Base-by-base conservation (phyloP, 805 yeast species). In the Candida tibetensis region DNA sequence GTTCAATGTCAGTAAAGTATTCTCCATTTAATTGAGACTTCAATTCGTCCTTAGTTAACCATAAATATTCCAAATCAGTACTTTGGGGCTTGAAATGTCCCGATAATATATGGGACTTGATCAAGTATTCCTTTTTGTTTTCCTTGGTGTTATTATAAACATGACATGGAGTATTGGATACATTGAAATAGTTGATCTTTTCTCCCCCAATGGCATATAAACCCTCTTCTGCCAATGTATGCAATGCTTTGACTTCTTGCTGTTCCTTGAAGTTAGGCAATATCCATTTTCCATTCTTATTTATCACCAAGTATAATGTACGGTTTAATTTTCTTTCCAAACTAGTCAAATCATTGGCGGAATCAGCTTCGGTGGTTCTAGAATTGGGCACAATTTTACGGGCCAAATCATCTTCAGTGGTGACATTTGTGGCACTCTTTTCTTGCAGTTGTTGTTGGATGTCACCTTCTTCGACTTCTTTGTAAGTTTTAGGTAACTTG, bases 81-180 rank as follows among this genome's bases (percentile, higher is more conserved):
- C 61, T 52, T 29, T 60, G 57, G 8, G 71, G 66, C 36, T 64
- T 63, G 60, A 90, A 90, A 44, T 69, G 67, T 32, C 98, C 99
- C 9, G 95, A 85, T 50, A 91, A 66, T 41, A 91, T 87, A 58
- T 88, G 96, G 23, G 95, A 84, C 63, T 87, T 88, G 51, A 93
- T 77, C 51, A 85, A 69, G 56, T 81, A 93, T 51, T 85, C 91
- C 51, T 61, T 56, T 22, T 53, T 53, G 23, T 56, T 54, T 27
- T 49, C 52, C 10, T 36, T 41, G 10, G 49, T 34, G 44, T 67
- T 72, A 48, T 77, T 70, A 45, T 82, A 55, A 1, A 83, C 79
- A 30, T 82, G 89, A 29, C 90, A 82, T 28, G 99, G 98, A 4
- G 84, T 84, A 40, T 77, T 79, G 17, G 98, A 88, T n/a, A 93